Percentiles rank a stretch among this genome's conserved stretches.
Conservation (phyloP, 805 yeast species). For the Metschnikowia kunwiensis region DNA sequence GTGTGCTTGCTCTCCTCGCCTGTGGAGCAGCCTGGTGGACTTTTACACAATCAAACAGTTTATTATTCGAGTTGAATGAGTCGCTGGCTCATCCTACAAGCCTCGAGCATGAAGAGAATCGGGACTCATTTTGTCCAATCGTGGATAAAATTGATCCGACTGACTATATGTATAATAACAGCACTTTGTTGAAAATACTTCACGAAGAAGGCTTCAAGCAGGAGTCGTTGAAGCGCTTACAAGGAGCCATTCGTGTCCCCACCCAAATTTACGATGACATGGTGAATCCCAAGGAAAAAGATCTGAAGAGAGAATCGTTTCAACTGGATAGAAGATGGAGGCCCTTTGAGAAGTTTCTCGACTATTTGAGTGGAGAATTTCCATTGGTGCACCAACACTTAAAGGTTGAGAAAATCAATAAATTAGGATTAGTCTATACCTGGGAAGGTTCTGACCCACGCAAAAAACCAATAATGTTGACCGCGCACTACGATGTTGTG, state of each 20-base stretch:
- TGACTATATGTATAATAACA: constrained; percentile 19
- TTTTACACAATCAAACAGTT: too few species aligned
- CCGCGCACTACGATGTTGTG: constrained; percentile 81
- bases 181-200: constrained; percentile 25
- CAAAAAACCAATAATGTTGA: constrained; percentile 66
- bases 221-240: constrained; percentile 22
- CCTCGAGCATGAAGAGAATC: too few species aligned
- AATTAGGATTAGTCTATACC: constrained; percentile 60
- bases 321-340: constrained; percentile 23
- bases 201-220: constrained; percentile 25
- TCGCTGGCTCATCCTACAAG: too few species aligned
- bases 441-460: constrained; percentile 52
- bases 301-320: constrained; percentile 7
- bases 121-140: constrained; percentile 35
- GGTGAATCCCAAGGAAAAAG: constrained; percentile 26
- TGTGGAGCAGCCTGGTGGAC: too few species aligned
- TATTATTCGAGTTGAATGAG: too few species aligned
- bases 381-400: constrained; percentile 51
- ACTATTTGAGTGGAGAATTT: constrained; percentile 50
- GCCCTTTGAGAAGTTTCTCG: constrained; percentile 43
- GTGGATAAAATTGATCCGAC: constrained; percentile 31
- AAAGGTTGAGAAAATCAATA: constrained; percentile 47
- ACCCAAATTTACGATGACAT: constrained; percentile 34
- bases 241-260: constrained; percentile 30
- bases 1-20: background rate